Evolutionary conservation across 305 asterid genomes (phyloP).

Genomic region (Fraxinus paxiana): DNA sequence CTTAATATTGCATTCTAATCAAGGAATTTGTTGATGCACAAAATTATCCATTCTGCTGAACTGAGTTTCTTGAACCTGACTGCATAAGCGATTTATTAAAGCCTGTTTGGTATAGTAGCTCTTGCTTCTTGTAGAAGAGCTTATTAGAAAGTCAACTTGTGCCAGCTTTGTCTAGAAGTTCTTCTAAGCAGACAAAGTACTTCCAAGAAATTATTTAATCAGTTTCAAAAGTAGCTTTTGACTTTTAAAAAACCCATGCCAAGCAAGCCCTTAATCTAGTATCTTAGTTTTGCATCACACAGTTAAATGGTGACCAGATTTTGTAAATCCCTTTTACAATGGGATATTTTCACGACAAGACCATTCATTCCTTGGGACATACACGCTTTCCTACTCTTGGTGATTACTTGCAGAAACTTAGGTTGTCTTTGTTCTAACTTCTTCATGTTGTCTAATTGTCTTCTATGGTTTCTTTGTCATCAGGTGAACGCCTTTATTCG

Average conservation of each 20-base stretch:
- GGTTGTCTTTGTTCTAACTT: background rate
- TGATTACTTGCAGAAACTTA: background rate
- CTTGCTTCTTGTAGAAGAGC: background rate
- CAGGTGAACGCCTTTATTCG: slow-evolving; percentile 11
- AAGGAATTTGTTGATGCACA: background rate
- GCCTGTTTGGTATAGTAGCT: background rate
- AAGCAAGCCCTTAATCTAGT: background rate
- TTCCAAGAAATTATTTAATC: background rate
- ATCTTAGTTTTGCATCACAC: background rate
- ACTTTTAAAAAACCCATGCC: background rate
- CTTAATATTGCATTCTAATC: background rate
- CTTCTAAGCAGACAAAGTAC: background rate
- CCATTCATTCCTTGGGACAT: background rate
- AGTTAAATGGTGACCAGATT: background rate
- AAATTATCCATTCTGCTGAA: background rate
- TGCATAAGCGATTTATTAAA: background rate
- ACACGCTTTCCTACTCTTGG: background rate
- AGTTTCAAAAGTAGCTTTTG: background rate
- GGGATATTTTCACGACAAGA: background rate
- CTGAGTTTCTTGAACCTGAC: background rate
- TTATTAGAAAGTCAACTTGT: background rate
- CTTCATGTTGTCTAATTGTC: background rate
- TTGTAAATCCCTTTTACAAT: background rate
- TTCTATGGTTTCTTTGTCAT: background rate
- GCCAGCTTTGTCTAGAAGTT: background rate